Base-by-base conservation (phyloP, 2,329 filamentous ascomycete genomes). In the Clonostachys sp. region DNA sequence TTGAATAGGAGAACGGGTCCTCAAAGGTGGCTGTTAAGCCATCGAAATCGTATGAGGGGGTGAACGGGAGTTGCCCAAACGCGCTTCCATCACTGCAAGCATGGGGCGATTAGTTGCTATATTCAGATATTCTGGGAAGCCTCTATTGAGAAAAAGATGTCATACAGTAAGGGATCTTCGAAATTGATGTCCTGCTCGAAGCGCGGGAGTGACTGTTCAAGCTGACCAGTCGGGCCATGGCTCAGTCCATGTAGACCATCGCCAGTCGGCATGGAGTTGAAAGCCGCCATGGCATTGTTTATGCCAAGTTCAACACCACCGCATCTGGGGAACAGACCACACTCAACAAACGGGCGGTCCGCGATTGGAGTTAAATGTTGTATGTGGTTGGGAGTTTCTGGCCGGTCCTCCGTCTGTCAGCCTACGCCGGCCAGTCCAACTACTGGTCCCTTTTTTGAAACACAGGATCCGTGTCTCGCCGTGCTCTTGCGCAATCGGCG, bases 1-100 rank as follows among this genome's bases (percentile, higher is more conserved):
- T 63, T 10, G 78, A 74, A 60, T 82, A 81, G 51, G 24, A 30
- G 57, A 86, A 84, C 36, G 82, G 81, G 57, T 85, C 82, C 61
- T 85, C 82, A 57, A 84, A 86, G 7, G 80, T 83, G 38, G 74
- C 75, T 44, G 79, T 75, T 55, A 81, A 80, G 53, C 72, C 67
- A 45, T 83, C 78, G 55, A 84, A 76, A 53, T 84, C 81, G 66
- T 84, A 84, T 5, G 73, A 69, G 4, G 78, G 75, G 4, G 77
- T 78, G 50, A 83, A 84, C 5, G 79, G 74, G n/a, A 70, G 59
- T 44, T 59, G 59, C 35, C 63, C 61, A 47, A 70, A 52, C 24
- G 62, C 51, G 48, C 59, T 53, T 52, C 58, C 60, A 44, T 70
- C 65, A 33, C 66, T 70, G 47, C 34, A 48, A 30, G 24, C 18